These are phyloP conservation scores for Salix exigua DNA, from an alignment of 345 rosid species.

Conservation along the genomic window DNA sequence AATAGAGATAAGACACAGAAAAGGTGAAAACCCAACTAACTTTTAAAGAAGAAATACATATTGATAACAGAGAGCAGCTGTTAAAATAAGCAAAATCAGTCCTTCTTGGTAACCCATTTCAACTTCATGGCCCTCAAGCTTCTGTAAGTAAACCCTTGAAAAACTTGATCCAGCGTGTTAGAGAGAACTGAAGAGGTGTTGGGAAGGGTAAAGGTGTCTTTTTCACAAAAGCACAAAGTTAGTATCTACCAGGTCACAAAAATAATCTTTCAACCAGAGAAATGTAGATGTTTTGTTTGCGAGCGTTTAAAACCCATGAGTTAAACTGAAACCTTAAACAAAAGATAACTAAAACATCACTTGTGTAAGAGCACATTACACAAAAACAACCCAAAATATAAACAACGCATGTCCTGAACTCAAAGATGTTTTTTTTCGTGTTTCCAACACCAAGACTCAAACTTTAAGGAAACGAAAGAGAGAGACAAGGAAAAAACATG, in stretches of 20 bases:
- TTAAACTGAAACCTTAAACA: neutral
- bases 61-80: neutral
- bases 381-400: neutral
- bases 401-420: neutral
- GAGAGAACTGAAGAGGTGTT: neutral
- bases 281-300: neutral
- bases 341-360: neutral
- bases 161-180: neutral
- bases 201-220: neutral
- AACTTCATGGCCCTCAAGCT: neutral
- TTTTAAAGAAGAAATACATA: neutral
- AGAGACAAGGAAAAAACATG: neutral
- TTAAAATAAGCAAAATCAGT: neutral
- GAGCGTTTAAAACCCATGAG: neutral
- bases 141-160: neutral
- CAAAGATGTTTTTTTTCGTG: too few relatives aligned
- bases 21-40: neutral
- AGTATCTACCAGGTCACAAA: neutral
- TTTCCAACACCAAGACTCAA: neutral
- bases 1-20: neutral
- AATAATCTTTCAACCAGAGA: neutral
- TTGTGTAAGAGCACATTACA: neutral
- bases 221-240: neutral
- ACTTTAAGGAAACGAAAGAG: neutral
- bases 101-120: neutral